Percentiles rank a stretch among this genome's conserved stretches.
Evolutionary conservation across 78 protist species (phyloP).

Genomic region (Neovahlkampfia damariscottae): DNA sequence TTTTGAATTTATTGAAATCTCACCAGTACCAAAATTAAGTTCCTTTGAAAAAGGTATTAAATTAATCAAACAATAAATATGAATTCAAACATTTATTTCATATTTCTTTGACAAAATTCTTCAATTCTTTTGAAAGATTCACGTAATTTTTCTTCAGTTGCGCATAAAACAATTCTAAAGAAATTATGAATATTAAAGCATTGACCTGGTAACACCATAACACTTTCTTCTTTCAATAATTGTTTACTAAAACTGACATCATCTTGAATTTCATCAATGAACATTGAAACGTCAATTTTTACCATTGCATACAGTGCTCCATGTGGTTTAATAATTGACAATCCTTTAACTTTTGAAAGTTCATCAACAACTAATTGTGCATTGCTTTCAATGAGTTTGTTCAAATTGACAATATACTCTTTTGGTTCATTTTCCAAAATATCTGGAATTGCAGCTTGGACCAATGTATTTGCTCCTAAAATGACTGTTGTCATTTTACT

Average conservation of each 20-base stretch:
- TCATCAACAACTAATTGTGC: slow-evolving; percentile 30
- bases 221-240: slow-evolving; percentile 59
- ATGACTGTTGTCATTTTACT: slow-evolving; percentile 44
- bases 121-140: slow-evolving; percentile 60
- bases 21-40: too few species aligned
- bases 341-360: slow-evolving; percentile 40
- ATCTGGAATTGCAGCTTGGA: slow-evolving; percentile 53
- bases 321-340: slow-evolving; percentile 44
- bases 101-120: slow-evolving; percentile 52
- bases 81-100: too few species aligned
- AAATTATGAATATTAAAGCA: slow-evolving; percentile 49
- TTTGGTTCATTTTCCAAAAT: slow-evolving; percentile 33
- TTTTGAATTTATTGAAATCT: too few species aligned
- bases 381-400: slow-evolving; percentile 38
- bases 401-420: slow-evolving; percentile 18
- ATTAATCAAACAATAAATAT: too few species aligned
- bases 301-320: slow-evolving; percentile 87
- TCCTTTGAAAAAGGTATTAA: too few species aligned
- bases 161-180: slow-evolving; percentile 66
- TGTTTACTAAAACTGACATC: slow-evolving; percentile 47
- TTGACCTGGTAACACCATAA: slow-evolving; percentile 63
- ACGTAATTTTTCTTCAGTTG: slow-evolving; percentile 56
- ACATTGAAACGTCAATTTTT: slow-evolving; percentile 43
- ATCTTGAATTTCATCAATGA: slow-evolving; percentile 24
- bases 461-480: slow-evolving; percentile 63